Conservation (phyloP, 148 eudicot genomes). For the Vaccinium corymbosum region DNA sequence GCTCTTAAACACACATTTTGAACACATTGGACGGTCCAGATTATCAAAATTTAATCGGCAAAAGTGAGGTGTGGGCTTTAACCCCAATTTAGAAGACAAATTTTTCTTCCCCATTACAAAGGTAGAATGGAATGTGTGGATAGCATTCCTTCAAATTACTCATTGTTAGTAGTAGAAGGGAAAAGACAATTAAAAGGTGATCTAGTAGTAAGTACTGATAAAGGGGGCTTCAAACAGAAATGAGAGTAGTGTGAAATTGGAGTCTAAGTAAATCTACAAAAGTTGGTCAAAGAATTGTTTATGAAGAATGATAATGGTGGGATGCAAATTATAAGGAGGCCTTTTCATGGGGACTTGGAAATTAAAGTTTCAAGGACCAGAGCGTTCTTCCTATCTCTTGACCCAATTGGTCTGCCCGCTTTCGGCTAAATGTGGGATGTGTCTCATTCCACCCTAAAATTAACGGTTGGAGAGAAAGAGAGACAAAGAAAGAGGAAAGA, state of each 20-base stretch:
- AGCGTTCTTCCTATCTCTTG: slow-evolving; percentile 17
- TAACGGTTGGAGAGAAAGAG: background rate
- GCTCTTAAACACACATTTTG: no score
- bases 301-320: background rate
- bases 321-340: background rate
- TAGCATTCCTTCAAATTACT: background rate
- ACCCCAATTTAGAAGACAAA: no score
- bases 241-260: background rate
- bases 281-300: background rate
- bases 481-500: background rate
- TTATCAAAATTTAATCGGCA: no score
- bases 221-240: background rate
- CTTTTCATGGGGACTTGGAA: slow-evolving; percentile 20
- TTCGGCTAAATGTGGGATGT: slow-evolving; percentile 13
- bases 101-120: background rate
- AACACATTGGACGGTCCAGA: no score
- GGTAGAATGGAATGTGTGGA: background rate
- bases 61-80: no score
- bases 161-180: background rate
- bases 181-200: background rate
- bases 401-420: slow-evolving; percentile 4
- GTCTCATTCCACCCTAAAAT: slow-evolving; percentile 9
- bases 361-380: slow-evolving; percentile 1
- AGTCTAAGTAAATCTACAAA: background rate
- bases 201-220: background rate